A percentile compares a stretch with the other conserved stretches of the same genome.
phyloP scores from a whole-genome alignment of 2,329 filamentous ascomycete species.

The Ascocoryne sarcoides region DNA sequence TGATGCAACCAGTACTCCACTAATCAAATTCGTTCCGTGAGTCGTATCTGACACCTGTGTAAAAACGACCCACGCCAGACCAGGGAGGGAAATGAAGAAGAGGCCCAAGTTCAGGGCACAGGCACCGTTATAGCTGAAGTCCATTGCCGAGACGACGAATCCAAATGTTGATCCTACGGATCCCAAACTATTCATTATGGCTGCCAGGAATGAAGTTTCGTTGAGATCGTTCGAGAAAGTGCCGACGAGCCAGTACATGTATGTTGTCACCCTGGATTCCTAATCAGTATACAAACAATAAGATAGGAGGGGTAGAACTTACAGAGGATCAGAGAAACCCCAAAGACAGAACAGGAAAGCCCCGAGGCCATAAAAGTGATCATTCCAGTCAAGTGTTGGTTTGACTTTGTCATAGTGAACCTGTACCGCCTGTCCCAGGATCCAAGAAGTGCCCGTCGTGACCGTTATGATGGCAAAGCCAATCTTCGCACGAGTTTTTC shows the following conservation, averaged over 20 bases:
- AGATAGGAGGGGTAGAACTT: neutral
- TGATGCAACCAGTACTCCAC: neutral
- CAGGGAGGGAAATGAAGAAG: neutral
- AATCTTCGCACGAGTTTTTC: neutral
- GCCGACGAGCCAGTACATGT: neutral
- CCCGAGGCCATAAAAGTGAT: neutral
- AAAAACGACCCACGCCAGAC: neutral
- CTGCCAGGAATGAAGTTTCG: neutral
- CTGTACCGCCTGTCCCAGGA: neutral
- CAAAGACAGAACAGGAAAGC: neutral
- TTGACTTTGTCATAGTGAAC: neutral
- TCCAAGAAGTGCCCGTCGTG: neutral
- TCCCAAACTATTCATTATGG: neutral
- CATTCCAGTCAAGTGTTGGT: neutral
- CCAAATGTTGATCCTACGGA: neutral
- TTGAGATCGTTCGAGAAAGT: neutral
- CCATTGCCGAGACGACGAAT: neutral
- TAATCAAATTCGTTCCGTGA: neutral
- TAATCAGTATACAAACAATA: neutral
- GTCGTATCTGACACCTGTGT: neutral
- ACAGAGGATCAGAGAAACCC: neutral
- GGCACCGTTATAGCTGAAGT: neutral
- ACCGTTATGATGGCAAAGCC: neutral
- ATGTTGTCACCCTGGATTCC: neutral
- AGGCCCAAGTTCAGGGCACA: neutral